phyloP scores from a whole-genome alignment of 1,284 basidiomycete species.

The Binderoboletus segoi region DNA sequence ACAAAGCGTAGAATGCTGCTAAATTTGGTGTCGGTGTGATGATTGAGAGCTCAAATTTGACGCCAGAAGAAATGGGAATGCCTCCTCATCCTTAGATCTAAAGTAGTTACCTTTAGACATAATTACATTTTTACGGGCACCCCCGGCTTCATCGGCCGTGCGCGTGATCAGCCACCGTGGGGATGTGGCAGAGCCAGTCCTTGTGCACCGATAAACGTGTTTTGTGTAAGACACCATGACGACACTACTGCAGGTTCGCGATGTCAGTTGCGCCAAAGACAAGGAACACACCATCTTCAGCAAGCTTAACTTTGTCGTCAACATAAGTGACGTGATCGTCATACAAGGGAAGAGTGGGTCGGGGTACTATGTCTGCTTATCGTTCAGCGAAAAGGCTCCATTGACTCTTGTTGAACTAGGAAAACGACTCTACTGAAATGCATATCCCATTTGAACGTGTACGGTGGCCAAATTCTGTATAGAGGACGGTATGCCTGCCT shows the following conservation, averaged over 20 bases:
- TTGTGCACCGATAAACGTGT: no score
- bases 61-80: conserved; percentile 80
- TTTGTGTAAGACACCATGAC: conserved; percentile 10
- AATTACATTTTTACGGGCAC: conserved; percentile 18
- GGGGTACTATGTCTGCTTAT: conserved; percentile 44
- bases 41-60: conserved; percentile 83
- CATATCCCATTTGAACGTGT: conserved; percentile 75
- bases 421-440: conserved; percentile 86
- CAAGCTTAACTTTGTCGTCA: conserved; percentile 58
- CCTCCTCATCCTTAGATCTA: conserved; percentile 49
- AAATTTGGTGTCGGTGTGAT: conserved; percentile 97
- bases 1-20: conserved; percentile 71
- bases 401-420: conserved; percentile 35
- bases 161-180: conserved; percentile 22
- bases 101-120: conserved; percentile 35
- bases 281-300: conserved; percentile 47
- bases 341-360: conserved; percentile 75
- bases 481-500: conserved; percentile 56
- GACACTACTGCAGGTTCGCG: conserved; percentile 24
- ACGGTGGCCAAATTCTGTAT: conserved; percentile 66
- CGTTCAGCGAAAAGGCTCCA: background rate
- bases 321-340: conserved; percentile 73
- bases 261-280: conserved; percentile 33
- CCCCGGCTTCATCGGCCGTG: conserved; percentile 20
- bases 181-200: conserved; percentile 11